Base-by-base conservation (phyloP, 768 basidiomycete genomes). In the Plicaturopsis crispa region DNA sequence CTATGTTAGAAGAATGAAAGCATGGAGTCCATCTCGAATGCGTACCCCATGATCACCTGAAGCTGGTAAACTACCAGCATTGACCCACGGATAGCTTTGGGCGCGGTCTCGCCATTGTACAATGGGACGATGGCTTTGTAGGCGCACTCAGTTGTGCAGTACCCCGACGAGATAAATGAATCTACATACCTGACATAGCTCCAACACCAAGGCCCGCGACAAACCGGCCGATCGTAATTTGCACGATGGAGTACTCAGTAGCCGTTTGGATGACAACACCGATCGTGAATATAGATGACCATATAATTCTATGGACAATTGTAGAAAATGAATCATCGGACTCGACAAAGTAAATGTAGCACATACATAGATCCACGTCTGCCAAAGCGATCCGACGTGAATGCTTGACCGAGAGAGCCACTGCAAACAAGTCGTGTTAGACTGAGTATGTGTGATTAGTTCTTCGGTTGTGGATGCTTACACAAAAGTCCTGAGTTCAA, bases 121-220 rank as follows among this genome's bases (percentile, higher is more conserved):
- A 87, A 71, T 48, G 75, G 74, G 8, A 77, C 73, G 36, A 76
- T 71, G 30, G 69, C 72, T 72, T 35, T 16, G 33, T 28, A 19
- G 19, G 14, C 28, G 28, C 38, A 38, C 18, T 47, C 20, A 45
- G 31, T 40, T 12, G 10, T 16, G n/a, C 18, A 24, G 6, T 26
- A 3, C 35, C n/a, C 33, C 19, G 7, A 30, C 17, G 4, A 18
- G 4, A 33, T 20, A 12, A 24, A 6, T 36, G 45, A 19, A 21
- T 18, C n/a, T 33, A 41, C 59, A n/a, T 48, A 78, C 79, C 78
- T 43, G 74, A 86, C 35, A 86, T 50, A 2, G 84, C 79, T 2
- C 84, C 83, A 2, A 88, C 84, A 16, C 84, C 85, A 6, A 88
- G 62, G 32, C 85, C 85, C 12, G 84, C 81, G 36, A 86, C 65